These are phyloP conservation scores for Epichloe aotearoae DNA, from an alignment of 2,329 filamentous ascomycete genomes.

Conservation along the genomic window DNA sequence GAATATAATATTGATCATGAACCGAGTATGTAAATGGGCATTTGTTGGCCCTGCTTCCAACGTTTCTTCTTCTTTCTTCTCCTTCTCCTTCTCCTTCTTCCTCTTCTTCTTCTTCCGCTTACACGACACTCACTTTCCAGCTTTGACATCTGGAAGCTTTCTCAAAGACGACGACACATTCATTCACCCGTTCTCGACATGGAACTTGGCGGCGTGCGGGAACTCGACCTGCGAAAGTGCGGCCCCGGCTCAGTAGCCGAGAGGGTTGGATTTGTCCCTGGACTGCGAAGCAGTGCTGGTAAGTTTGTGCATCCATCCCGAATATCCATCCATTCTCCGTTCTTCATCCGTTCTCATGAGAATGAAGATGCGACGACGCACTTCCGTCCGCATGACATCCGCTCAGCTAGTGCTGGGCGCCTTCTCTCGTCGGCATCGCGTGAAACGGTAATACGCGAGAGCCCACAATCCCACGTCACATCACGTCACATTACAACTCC, in stretches of 20 bases:
- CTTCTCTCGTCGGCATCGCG: no score
- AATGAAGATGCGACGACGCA: background rate
- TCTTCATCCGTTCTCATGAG: background rate
- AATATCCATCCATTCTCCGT: no score
- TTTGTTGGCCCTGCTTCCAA: background rate
- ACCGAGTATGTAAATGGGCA: background rate
- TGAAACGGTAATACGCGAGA: no score
- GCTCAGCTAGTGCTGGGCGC: no score
- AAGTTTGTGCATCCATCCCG: conserved; percentile 16
- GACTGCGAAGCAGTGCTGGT: conserved; percentile 47
- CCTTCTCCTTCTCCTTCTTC: background rate
- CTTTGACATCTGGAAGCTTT: background rate
- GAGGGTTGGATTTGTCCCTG: conserved; percentile 43
- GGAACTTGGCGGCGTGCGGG: conserved; percentile 24
- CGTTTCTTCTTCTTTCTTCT: no score
- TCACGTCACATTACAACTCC: background rate
- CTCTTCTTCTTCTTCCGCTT: background rate
- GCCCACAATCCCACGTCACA: no score
- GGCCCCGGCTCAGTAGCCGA: conserved; percentile 36
- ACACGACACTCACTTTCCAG: no score
- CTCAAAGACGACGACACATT: background rate
- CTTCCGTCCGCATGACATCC: background rate
- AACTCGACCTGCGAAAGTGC: conserved; percentile 37
- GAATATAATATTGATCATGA: background rate
- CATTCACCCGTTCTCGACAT: background rate